Conservation (phyloP, 495 filamentous ascomycete genomes). For the Podospora fimiseda region DNA sequence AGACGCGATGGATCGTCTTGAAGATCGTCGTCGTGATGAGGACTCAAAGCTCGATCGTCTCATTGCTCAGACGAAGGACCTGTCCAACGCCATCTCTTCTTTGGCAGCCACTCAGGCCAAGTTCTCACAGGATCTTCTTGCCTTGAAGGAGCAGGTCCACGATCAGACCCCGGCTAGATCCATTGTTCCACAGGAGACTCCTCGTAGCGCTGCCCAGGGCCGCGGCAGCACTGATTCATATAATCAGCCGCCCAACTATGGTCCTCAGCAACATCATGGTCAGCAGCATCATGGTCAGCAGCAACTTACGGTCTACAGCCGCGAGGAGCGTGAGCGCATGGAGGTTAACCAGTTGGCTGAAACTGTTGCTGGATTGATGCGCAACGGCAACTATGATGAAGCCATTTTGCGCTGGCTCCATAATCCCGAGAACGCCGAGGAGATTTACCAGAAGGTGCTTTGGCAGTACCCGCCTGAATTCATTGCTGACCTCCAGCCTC, state of each 20-base stretch:
- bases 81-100: constrained; percentile 65
- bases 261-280: constrained; percentile 15
- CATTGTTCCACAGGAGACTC: constrained; percentile 3
- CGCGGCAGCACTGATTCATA: constrained; percentile 20
- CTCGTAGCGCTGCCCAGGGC: constrained; percentile 10
- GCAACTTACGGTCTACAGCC: constrained; percentile 31
- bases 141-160: constrained; percentile 20
- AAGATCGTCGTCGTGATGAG: constrained; percentile 65
- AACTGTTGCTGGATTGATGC: constrained; percentile 59
- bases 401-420: constrained; percentile 75
- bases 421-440: constrained; percentile 61
- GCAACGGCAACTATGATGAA: constrained; percentile 61
- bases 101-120: constrained; percentile 58
- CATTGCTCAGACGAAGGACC: constrained; percentile 58
- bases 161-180: constrained; percentile 20
- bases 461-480: constrained; percentile 66
- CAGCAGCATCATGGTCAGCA: constrained; percentile 22
- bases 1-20: constrained; percentile 43
- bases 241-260: constrained; percentile 6
- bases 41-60: constrained; percentile 78
- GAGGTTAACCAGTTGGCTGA: constrained; percentile 61
- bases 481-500: constrained; percentile 61
- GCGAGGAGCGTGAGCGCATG: constrained; percentile 39
- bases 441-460: constrained; percentile 77
- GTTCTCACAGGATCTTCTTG: constrained; percentile 20